Conservation (phyloP, 1,139 yeast genomes). For the Magnusiomyces tetraspermus region DNA sequence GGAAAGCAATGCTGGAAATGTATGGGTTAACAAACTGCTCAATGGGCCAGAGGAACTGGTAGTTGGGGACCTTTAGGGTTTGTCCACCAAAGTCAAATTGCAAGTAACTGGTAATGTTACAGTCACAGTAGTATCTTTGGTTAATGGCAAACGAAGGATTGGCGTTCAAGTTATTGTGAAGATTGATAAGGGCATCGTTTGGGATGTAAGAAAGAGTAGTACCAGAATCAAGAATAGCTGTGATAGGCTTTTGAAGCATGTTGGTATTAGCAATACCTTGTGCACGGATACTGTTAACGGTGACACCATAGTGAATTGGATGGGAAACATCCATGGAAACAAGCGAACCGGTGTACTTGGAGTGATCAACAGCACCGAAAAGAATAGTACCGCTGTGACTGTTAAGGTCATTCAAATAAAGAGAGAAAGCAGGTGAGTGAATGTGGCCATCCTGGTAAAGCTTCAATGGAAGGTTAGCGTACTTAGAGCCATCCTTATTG, state of each 20-base stretch:
- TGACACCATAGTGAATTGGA: constrained; percentile 43
- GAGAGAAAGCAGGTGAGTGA: constrained; percentile 37
- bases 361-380: constrained; percentile 46
- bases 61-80: constrained; percentile 40
- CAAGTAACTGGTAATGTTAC: constrained; percentile 31
- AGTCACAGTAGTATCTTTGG: constrained; percentile 32
- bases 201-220: constrained; percentile 54
- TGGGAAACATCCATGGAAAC: constrained; percentile 23
- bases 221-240: constrained; percentile 60
- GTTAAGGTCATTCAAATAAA: constrained; percentile 24
- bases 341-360: constrained; percentile 38
- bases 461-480: constrained; percentile 36
- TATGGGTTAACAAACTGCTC: constrained; percentile 27
- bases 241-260: constrained; percentile 25
- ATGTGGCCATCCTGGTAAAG: constrained; percentile 36
- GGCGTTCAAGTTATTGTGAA: constrained; percentile 30
- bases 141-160: constrained; percentile 33
- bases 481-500: constrained; percentile 19
- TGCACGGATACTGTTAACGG: constrained; percentile 34
- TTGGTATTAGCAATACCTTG: constrained; percentile 33
- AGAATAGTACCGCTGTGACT: constrained; percentile 34
- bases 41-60: constrained; percentile 36
- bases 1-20: constrained; percentile 29
- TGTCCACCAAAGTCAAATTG: constrained; percentile 42
- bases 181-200: constrained; percentile 28